Evolutionary conservation across 1,284 basidiomycete genomes (phyloP).

Genomic region (Laetiporus sulphureus): DNA sequence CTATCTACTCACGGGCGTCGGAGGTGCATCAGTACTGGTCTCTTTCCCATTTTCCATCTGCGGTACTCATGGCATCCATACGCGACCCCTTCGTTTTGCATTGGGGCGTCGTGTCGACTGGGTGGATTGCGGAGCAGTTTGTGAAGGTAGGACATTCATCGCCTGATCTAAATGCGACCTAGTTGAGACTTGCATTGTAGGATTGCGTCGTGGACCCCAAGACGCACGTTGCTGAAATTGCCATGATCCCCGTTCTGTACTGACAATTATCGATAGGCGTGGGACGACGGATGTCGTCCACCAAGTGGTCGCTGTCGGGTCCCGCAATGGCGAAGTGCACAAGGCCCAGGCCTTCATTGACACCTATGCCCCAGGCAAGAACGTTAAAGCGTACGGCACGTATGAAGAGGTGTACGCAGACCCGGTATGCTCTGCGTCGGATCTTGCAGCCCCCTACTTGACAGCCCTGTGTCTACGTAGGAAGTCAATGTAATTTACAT

Average conservation of each 20-base stretch:
- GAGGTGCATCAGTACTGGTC: no score
- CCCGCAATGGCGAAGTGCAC: slow-evolving; percentile 46
- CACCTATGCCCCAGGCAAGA: slow-evolving; percentile 37
- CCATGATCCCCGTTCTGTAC: not conserved
- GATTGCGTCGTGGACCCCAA: slow-evolving; percentile 43
- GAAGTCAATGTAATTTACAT: slow-evolving; percentile 79
- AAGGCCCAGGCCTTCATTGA: slow-evolving; percentile 73
- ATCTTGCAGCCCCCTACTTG: not conserved
- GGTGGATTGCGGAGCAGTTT: slow-evolving; percentile 38
- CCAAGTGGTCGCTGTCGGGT: slow-evolving; percentile 75
- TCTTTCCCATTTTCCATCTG: no score
- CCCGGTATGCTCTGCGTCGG: slow-evolving; percentile 33
- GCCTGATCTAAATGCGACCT: not conserved
- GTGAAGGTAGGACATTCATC: slow-evolving; percentile 29
- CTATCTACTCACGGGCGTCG: no score
- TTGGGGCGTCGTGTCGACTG: slow-evolving; percentile 55
- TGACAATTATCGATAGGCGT: slow-evolving; percentile 7
- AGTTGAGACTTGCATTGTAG: slow-evolving; percentile 19
- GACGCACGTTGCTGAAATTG: slow-evolving; percentile 29
- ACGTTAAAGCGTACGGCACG: slow-evolving; percentile 65
- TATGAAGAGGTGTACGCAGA: slow-evolving; percentile 78
- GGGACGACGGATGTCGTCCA: slow-evolving; percentile 64
- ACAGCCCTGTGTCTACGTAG: slow-evolving; percentile 28
- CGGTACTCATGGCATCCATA: slow-evolving; percentile 8
- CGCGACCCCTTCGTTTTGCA: slow-evolving; percentile 34